phyloP scores from a whole-genome alignment of 2,329 filamentous ascomycete genomes.

The Trichoderma simmonsii region DNA sequence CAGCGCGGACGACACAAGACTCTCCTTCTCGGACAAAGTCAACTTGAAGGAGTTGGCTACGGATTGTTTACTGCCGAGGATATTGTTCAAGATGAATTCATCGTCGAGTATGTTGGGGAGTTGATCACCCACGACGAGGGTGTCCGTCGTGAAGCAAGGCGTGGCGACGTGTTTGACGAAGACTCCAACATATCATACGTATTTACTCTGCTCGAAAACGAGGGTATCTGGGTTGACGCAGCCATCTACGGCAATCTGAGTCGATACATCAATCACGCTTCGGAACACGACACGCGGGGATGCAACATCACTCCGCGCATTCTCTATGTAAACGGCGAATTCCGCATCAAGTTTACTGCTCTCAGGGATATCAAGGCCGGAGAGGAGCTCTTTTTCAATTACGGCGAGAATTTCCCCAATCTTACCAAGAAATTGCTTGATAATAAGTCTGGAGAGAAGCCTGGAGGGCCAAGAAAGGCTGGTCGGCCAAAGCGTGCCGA shows the following conservation, averaged over 20 bases:
- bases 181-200: constrained; percentile 62
- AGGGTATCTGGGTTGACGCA: constrained; percentile 68
- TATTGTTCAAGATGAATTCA: constrained; percentile 65
- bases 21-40: constrained; percentile 67
- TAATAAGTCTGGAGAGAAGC: constrained; percentile 35
- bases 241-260: constrained; percentile 76
- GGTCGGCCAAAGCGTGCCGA: constrained; percentile 22
- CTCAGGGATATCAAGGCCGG: constrained; percentile 64
- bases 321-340: constrained; percentile 70
- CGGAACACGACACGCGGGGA: constrained; percentile 47
- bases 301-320: constrained; percentile 64
- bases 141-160: constrained; percentile 61
- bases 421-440: constrained; percentile 46
- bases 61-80: constrained; percentile 71
- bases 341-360: constrained; percentile 72
- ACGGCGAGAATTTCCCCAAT: constrained; percentile 67
- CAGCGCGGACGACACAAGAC: constrained; percentile 65
- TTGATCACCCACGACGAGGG: constrained; percentile 68
- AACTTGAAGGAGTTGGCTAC: constrained; percentile 66
- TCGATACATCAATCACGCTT: constrained; percentile 79
- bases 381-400: constrained; percentile 79
- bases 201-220: constrained; percentile 57
- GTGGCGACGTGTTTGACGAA: constrained; percentile 59
- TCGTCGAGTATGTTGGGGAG: constrained; percentile 80
- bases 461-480: constrained; percentile 27